Conservation (phyloP, 805 yeast genomes). For the Pichia pseudocactophila region DNA sequence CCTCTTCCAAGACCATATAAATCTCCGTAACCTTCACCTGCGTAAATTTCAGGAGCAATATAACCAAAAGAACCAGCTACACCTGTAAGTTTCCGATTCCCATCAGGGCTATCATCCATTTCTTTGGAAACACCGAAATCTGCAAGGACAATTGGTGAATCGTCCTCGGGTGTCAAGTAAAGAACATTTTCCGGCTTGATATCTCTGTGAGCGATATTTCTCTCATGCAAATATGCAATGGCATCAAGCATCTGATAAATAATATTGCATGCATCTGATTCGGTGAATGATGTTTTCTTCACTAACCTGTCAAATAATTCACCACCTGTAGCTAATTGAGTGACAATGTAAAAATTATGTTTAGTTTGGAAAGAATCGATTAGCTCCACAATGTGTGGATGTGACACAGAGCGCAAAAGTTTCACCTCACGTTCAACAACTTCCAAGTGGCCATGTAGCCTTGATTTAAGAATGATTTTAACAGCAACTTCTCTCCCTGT, state of each 20-base stretch:
- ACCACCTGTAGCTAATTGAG: slow-evolving; percentile 94
- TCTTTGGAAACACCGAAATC: slow-evolving; percentile 94
- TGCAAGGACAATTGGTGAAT: slow-evolving; percentile 75
- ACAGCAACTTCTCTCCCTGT: slow-evolving; percentile 72
- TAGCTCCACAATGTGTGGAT: slow-evolving; percentile 84
- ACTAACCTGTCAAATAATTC: slow-evolving; percentile 86
- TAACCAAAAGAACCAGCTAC: slow-evolving; percentile 80
- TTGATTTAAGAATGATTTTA: slow-evolving; percentile 80
- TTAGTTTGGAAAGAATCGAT: slow-evolving; percentile 89
- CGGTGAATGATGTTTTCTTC: slow-evolving; percentile 76
- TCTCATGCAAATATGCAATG: slow-evolving; percentile 63
- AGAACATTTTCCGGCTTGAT: slow-evolving; percentile 89
- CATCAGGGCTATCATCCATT: slow-evolving; percentile 24
- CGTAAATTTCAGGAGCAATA: slow-evolving; percentile 91
- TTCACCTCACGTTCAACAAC: slow-evolving; percentile 72
- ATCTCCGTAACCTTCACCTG: slow-evolving; percentile 38
- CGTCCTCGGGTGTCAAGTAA: slow-evolving; percentile 50
- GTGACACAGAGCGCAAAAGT: slow-evolving; percentile 57
- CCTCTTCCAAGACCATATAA: slow-evolving; percentile 28
- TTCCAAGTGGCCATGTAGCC: slow-evolving; percentile 55
- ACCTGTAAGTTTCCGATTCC: slow-evolving; percentile 23
- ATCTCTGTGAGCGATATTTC: slow-evolving; percentile 85
- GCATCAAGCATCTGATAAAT: slow-evolving; percentile 72
- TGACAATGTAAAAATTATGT: slow-evolving; percentile 87
- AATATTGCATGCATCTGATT: slow-evolving; percentile 73